Evolutionary conservation across 106 monocot species (phyloP), one percentile per base, ranked within the genome.

Genomic region (Allium fistulosum): DNA sequence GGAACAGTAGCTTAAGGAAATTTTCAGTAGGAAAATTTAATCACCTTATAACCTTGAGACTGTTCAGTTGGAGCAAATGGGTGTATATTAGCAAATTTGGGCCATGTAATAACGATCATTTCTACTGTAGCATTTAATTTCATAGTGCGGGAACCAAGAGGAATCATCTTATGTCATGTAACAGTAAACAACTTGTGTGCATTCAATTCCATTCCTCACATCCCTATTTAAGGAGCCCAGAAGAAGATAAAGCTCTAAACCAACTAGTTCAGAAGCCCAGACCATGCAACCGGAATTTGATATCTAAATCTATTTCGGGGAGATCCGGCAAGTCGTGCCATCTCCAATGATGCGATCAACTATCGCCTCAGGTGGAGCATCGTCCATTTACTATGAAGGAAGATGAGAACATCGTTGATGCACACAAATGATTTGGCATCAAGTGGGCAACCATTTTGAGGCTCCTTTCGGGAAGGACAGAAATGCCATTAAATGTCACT

Each of bases 121-220:
- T 97, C 97, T 17, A 81, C 88, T 7, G 88, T 97, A 51, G 97
- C 92, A 85, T 97, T 97, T 68, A 97, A 59, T 84, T 97, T 97
- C 97, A 97, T 97, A 51, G 97, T 97, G 73, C 97, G 92, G 66
- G 97, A 97, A 72, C 97, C 96, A 37, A 97, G 74, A 62, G 97
- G 97, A 78, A 97, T 97, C 97, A 97, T 97, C 51, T 92, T 97
- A 74, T 97, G 96, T 69, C 97, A 97, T 53, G n/a, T n/a, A n/a
- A n/a, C n/a, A n/a, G n/a, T n/a, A n/a, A n/a, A n/a, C n/a, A n/a
- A n/a, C n/a, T n/a, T n/a, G n/a, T n/a, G n/a, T n/a, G n/a, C n/a
- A n/a, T n/a, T n/a, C n/a, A n/a, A n/a, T n/a, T n/a, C n/a, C n/a
- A n/a, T n/a, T n/a, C n/a, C n/a, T n/a, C n/a, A n/a, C n/a, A n/a